Percentiles rank a stretch among this genome's conserved stretches.
These are phyloP conservation scores for Bruguiera parviflora DNA, from an alignment of 345 rosid genomes.

Conservation along the genomic window DNA sequence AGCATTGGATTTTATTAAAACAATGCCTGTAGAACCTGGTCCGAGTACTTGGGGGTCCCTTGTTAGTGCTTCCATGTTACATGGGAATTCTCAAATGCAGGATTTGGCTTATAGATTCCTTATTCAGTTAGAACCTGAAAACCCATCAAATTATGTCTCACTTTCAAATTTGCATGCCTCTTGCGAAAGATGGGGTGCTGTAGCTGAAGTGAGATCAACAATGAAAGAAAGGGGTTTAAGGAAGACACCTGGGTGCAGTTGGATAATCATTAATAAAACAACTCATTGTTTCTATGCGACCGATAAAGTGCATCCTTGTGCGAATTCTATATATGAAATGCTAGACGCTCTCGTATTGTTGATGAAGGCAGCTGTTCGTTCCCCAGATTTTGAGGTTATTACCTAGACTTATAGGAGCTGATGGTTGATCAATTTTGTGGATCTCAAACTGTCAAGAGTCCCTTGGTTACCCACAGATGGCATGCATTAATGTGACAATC, in stretches of 20 bases:
- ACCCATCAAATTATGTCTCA: slow-evolving; percentile 58
- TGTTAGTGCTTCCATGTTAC: slow-evolving; percentile 51
- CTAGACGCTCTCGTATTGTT: slow-evolving; percentile 38
- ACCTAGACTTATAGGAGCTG: slow-evolving; percentile 2
- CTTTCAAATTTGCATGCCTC: slow-evolving; percentile 61
- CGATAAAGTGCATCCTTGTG: slow-evolving; percentile 50
- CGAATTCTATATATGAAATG: slow-evolving; percentile 42
- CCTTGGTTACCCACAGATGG: too few relatives aligned
- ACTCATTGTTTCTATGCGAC: slow-evolving; percentile 52
- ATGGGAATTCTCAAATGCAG: slow-evolving; percentile 56
- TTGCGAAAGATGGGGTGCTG: slow-evolving; percentile 56
- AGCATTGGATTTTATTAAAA: slow-evolving; percentile 49
- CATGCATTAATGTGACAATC: too few relatives aligned
- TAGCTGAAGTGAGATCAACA: slow-evolving; percentile 51
- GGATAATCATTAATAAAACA: slow-evolving; percentile 47
- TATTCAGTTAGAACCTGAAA: slow-evolving; percentile 54
- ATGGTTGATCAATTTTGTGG: neutral
- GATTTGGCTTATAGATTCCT: slow-evolving; percentile 55
- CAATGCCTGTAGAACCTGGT: slow-evolving; percentile 55
- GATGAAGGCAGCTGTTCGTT: slow-evolving; percentile 40
- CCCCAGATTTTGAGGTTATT: slow-evolving; percentile 20
- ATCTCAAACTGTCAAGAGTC: too few relatives aligned
- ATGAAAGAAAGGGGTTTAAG: slow-evolving; percentile 56
- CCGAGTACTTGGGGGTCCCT: slow-evolving; percentile 77
- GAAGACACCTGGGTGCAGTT: slow-evolving; percentile 74